A percentile compares a stretch with the other conserved stretches of the same genome.
phyloP scores from a whole-genome alignment of 192 early-diverging fungal species.

The Pilaira anomala region DNA sequence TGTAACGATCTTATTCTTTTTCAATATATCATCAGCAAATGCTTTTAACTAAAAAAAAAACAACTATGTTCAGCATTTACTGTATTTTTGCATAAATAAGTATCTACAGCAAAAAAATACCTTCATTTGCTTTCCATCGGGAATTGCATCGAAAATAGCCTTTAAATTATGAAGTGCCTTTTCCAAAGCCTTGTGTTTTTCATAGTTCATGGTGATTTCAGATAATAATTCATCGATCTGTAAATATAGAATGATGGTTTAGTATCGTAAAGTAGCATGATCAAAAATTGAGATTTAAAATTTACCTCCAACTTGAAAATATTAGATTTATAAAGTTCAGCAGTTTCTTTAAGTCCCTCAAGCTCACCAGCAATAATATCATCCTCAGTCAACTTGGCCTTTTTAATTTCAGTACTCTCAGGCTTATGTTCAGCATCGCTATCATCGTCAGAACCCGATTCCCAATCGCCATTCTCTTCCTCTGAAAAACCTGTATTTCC shows the following conservation, averaged over 20 bases:
- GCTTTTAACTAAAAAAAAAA: conserved; percentile 34
- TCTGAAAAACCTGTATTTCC: conserved; percentile 25
- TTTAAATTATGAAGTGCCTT: conserved; percentile 66
- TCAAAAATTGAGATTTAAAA: background rate
- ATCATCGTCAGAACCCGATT: conserved; percentile 38
- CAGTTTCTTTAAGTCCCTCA: conserved; percentile 76
- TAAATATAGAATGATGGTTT: background rate
- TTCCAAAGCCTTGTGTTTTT: conserved; percentile 58
- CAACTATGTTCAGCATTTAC: conserved; percentile 19
- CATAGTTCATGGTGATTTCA: conserved; percentile 62
- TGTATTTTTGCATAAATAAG: too few relatives aligned
- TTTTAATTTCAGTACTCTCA: background rate
- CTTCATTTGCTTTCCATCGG: conserved; percentile 45
- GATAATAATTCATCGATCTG: conserved; percentile 71
- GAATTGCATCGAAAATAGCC: conserved; percentile 59
- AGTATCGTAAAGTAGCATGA: background rate
- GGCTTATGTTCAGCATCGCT: conserved; percentile 43
- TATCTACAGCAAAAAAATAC: too few relatives aligned
- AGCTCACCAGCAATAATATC: conserved; percentile 67
- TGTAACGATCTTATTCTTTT: conserved; percentile 57
- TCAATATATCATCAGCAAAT: conserved; percentile 43
- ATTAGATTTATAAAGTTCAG: conserved; percentile 84
- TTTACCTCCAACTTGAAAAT: conserved; percentile 84
- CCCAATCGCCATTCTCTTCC: conserved; percentile 44
- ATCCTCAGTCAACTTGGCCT: conserved; percentile 16